A percentile compares a stretch with the other conserved stretches of the same genome.
phyloP scores from a whole-genome alignment of 805 yeast genomes.

The Barnettozyma siamensis region DNA sequence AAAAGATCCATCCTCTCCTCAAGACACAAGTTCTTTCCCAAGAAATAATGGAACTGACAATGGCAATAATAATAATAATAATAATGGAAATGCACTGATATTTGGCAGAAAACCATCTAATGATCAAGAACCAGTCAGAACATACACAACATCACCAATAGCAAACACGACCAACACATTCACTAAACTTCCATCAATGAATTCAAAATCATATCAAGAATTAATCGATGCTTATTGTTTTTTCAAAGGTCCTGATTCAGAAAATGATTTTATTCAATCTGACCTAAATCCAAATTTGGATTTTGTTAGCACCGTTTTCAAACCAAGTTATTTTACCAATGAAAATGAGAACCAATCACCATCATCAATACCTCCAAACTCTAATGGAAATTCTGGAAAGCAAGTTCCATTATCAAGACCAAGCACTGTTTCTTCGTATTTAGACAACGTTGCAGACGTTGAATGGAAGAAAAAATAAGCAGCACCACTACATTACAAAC shows the following conservation, averaged over 20 bases:
- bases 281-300: constrained; percentile 4
- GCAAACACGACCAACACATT: neutral
- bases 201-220: constrained; percentile 51
- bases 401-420: neutral
- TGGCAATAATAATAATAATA: no score
- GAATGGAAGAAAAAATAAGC: neutral
- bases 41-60: no score
- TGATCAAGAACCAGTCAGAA: neutral
- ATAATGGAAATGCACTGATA: neutral
- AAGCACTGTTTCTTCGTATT: constrained; percentile 5
- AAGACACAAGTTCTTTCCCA: no score
- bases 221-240: constrained; percentile 58
- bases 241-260: constrained; percentile 30
- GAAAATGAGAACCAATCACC: constrained; percentile 3
- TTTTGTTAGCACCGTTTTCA: constrained; percentile 3
- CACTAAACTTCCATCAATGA: constrained; percentile 27
- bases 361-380: neutral
- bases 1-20: neutral
- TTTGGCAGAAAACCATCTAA: constrained; percentile 4
- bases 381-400: neutral
- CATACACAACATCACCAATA: neutral
- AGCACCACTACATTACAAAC: no score
- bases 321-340: neutral
- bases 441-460: neutral
- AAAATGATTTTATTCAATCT: neutral